phyloP scores from a whole-genome alignment of 2,329 filamentous ascomycete genomes.

The Aspergillus sp. region DNA sequence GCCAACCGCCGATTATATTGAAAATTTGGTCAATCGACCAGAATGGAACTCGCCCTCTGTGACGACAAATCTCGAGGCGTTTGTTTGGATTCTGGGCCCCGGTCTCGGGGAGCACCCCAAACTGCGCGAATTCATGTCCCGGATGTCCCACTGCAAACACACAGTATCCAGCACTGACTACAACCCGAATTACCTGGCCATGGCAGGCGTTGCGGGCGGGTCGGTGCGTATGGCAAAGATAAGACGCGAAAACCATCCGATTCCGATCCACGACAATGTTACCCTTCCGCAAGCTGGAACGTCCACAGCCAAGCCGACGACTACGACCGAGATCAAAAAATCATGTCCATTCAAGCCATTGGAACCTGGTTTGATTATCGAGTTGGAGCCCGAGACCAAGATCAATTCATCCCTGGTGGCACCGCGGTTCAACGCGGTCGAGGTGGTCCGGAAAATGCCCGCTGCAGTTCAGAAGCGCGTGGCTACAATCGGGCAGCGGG shows the following conservation, averaged over 20 bases:
- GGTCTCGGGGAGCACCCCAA: conserved; percentile 62
- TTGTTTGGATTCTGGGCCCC: conserved; percentile 80
- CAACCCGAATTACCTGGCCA: conserved; percentile 71
- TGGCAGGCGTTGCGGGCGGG: conserved; percentile 66
- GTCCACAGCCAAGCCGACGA: conserved; percentile 16
- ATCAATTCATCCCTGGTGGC: conserved; percentile 33
- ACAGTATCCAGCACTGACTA: conserved; percentile 73
- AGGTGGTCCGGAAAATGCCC: conserved; percentile 25
- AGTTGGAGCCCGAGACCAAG: conserved; percentile 48
- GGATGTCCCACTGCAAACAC: conserved; percentile 65
- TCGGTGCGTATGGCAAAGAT: conserved; percentile 69
- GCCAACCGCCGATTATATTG: conserved; percentile 68
- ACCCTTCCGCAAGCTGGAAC: conserved; percentile 40
- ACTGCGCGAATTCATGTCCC: conserved; percentile 68
- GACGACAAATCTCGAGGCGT: conserved; percentile 64
- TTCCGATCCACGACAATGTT: conserved; percentile 66
- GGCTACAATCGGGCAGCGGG: conserved; percentile 24
- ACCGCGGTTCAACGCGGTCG: conserved; percentile 25
- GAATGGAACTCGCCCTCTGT: conserved; percentile 69
- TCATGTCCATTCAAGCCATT: conserved; percentile 33
- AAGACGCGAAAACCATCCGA: conserved; percentile 69
- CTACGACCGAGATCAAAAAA: conserved; percentile 7
- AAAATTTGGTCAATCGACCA: conserved; percentile 64
- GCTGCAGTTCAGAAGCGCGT: conserved; percentile 31
- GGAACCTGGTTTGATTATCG: conserved; percentile 43